These are phyloP conservation scores for Peronospora destructor DNA, from an alignment of 352 stramenopile genomes.

Conservation along the genomic window DNA sequence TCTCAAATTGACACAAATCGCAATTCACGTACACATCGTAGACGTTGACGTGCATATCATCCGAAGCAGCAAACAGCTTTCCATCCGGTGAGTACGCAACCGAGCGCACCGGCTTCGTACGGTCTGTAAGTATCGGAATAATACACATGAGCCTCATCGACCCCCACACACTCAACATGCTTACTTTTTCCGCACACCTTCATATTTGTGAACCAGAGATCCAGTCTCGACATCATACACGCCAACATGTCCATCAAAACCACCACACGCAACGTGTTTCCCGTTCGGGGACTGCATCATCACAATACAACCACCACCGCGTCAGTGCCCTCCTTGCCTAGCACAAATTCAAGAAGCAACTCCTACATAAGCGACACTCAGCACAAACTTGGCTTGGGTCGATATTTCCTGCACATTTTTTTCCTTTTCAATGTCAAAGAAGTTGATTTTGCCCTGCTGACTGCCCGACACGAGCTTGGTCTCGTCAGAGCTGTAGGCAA, in stretches of 20 bases:
- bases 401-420: slow-evolving; percentile 72
- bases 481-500: slow-evolving; percentile 80
- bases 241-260: slow-evolving; percentile 79
- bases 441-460: slow-evolving; percentile 84
- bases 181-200: slow-evolving; percentile 34
- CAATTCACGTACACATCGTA: slow-evolving; percentile 83
- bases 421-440: slow-evolving; percentile 75
- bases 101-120: slow-evolving; percentile 83
- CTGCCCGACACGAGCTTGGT: slow-evolving; percentile 73
- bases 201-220: slow-evolving; percentile 77
- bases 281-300: slow-evolving; percentile 59
- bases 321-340: not conserved
- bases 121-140: slow-evolving; percentile 34
- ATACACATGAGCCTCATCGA: slow-evolving; percentile 6
- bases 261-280: slow-evolving; percentile 75
- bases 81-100: slow-evolving; percentile 80
- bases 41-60: slow-evolving; percentile 90
- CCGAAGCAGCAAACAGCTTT: slow-evolving; percentile 82
- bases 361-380: slow-evolving; percentile 71
- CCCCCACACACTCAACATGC: not conserved
- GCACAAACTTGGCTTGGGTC: slow-evolving; percentile 67
- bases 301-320: slow-evolving; percentile 1
- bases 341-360: not conserved
- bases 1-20: slow-evolving; percentile 1
- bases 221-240: slow-evolving; percentile 80